Percentiles rank a stretch among this genome's conserved stretches.
Conservation (phyloP, 208 protist genomes). For the Trypanosomatidae sp. region DNA sequence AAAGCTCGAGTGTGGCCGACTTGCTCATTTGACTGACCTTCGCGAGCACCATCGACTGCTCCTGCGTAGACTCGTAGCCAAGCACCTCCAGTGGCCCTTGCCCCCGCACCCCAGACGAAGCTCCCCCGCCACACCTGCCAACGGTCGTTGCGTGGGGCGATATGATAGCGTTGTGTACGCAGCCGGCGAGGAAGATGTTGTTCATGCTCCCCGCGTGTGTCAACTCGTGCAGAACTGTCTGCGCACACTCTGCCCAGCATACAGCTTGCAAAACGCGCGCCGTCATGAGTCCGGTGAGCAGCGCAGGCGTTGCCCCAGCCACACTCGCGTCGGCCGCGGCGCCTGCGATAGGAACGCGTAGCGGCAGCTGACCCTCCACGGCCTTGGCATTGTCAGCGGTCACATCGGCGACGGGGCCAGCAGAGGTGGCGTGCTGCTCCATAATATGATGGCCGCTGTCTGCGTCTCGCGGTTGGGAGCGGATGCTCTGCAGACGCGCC, state of each 20-base stretch:
- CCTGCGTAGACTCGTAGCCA: conserved; percentile 31
- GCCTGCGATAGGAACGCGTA: not conserved
- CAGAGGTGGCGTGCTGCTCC: not conserved
- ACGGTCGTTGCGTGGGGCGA: conserved; percentile 2
- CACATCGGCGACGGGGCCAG: not conserved
- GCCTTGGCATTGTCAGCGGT: not conserved
- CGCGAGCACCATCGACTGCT: conserved; percentile 24
- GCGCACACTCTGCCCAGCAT: conserved; percentile 32
- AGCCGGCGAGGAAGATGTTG: conserved; percentile 19
- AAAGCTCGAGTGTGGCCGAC: conserved; percentile 17
- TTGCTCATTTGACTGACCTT: conserved; percentile 14
- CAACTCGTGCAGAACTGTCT: conserved; percentile 30
- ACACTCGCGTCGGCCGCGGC: not conserved
- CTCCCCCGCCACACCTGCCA: not conserved
- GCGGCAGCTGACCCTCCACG: conserved; percentile 6
- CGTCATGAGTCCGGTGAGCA: conserved; percentile 18
- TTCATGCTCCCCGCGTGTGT: conserved; percentile 16
- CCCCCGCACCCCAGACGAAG: not conserved
- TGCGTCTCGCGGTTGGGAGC: not conserved
- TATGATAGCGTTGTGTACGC: conserved; percentile 28
- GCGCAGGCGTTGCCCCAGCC: not conserved
- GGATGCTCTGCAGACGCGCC: conserved; percentile 23
- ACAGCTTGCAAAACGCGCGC: conserved; percentile 25
- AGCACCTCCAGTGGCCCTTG: conserved; percentile 30
- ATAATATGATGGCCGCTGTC: not conserved